phyloP scores from a whole-genome alignment of 106 monocot species.

The Dendrobium catenatum region DNA sequence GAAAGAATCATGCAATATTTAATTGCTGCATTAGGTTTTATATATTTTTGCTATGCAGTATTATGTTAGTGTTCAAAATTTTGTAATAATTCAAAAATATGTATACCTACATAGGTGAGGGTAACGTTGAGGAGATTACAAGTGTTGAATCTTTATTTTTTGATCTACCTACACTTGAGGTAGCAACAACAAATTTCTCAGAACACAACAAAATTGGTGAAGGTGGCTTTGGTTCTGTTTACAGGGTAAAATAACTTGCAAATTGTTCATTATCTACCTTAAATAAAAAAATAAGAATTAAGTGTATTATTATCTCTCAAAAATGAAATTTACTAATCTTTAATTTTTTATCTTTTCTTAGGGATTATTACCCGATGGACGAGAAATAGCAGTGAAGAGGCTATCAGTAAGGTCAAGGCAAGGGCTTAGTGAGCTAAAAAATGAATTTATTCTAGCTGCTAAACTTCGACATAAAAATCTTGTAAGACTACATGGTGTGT shows the following conservation, averaged over 20 bases:
- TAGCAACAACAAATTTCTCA: slow-evolving; percentile 19
- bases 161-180: slow-evolving; percentile 7
- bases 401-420: slow-evolving; percentile 17
- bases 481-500: slow-evolving; percentile 21
- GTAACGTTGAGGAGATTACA: not conserved
- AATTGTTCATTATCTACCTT: not conserved
- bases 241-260: slow-evolving; percentile 13
- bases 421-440: slow-evolving; percentile 23
- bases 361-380: slow-evolving; percentile 11
- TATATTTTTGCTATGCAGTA: too few species aligned
- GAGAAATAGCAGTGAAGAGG: slow-evolving; percentile 32
- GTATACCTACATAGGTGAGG: not conserved
- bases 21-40: too few species aligned
- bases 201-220: slow-evolving; percentile 19
- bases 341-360: not conserved
- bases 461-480: slow-evolving; percentile 35
- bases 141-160: not conserved
- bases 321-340: not conserved
- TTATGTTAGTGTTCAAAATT: too few species aligned
- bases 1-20: too few species aligned
- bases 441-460: slow-evolving; percentile 18
- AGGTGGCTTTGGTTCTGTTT: slow-evolving; percentile 37
- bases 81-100: too few species aligned
- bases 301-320: not conserved
- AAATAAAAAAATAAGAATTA: not conserved